Evolutionary conservation across 345 rosid species (phyloP).

Genomic region (Bruguiera parviflora): DNA sequence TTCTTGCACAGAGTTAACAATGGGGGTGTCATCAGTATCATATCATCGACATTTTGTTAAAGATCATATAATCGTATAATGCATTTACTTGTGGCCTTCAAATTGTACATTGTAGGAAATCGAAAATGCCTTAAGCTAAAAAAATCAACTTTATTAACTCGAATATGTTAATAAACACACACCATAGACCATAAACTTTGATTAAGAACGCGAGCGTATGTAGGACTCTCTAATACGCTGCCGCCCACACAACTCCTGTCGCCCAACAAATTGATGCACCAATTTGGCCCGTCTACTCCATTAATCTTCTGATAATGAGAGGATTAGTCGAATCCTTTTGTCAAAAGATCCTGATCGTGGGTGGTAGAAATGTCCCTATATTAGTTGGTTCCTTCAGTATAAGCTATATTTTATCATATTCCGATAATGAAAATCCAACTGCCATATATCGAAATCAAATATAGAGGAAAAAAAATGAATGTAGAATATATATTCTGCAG

Average conservation of each 20-base stretch:
- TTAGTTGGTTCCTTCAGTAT: constrained; percentile 2
- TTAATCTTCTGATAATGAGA: no score
- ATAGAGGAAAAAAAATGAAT: not conserved
- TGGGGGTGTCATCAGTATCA: not conserved
- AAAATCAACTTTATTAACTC: no score
- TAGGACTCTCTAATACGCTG: no score
- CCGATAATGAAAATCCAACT: constrained; percentile 15
- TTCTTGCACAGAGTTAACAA: no score
- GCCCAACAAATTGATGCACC: not conserved
- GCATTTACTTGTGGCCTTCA: not conserved
- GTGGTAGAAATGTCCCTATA: constrained; percentile 2
- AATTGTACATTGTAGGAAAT: no score
- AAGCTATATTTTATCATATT: not conserved
- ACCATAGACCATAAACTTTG: no score
- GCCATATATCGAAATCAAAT: not conserved
- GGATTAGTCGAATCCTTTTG: not conserved
- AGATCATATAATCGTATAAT: no score
- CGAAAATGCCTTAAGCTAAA: no score
- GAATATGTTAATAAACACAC: no score
- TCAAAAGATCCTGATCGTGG: not conserved
- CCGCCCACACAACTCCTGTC: not conserved
- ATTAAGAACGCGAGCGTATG: no score
- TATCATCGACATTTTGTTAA: not conserved
- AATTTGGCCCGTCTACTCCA: no score
- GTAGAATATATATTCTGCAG: no score